Evolutionary conservation across 331 rosid species (phyloP), one percentile per base, ranked within the genome.

Genomic region (Ulmus americana): DNA sequence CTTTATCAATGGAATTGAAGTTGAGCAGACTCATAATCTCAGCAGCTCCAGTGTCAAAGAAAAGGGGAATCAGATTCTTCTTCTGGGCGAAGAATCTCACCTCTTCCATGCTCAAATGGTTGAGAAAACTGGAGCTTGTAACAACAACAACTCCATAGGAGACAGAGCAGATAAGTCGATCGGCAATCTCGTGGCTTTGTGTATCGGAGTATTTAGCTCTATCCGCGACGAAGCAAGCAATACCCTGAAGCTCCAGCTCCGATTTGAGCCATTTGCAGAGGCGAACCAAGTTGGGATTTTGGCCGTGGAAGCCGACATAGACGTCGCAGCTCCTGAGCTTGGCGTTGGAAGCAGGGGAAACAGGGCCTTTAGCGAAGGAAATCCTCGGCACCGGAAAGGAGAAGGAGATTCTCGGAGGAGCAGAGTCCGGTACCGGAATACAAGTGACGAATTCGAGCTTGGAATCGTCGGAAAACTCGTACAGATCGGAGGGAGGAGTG

Each of bases 181-280:
- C 96, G 6, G 95, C 91, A 57, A 91, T 81, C 79, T 88, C 95
- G 40, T 86, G 96, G 80, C 90, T 88, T 67, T 88, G 95, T 41
- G 64, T 70, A 51, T 91, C 91, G 0, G 90, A 77, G 61, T 88
- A 88, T 72, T 81, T 84, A 40, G 96, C 77, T 65, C 97, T 76
- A 73, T 91, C 97, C 2, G 90, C 91, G 54, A 80, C 81, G 46
- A 91, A 88, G 70, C 96, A 91, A 70, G 90, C 95, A 70, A 91
- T 88, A n/a, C 96, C 97, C 60, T 82, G 96, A 67, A 82, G 91
- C 85, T 91, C 97, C 40, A 91, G 95, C 77, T 91, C 95, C 8
- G 96, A 79, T 61, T 83, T 88, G 6, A 91, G 82, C 97, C 97
- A 91, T 77, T 84, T 86, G 54, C 85, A 82, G 77, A 88, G 88